Conservation (phyloP, 2,329 filamentous ascomycete species). For the Colletotrichum falcatum region DNA sequence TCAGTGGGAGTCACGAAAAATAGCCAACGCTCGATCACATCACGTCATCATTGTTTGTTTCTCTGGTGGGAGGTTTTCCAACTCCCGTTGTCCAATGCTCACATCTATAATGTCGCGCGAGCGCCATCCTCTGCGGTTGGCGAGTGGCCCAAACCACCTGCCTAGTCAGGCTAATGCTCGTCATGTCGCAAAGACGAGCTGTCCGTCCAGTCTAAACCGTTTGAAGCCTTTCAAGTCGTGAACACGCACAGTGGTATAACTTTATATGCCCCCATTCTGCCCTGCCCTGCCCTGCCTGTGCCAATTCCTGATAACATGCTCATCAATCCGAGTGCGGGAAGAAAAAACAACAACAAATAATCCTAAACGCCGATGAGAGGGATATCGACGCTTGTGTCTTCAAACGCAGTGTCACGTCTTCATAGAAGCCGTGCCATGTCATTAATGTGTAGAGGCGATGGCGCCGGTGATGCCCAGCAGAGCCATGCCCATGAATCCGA, state of each 20-base stretch:
- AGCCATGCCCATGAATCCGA: conserved; percentile 88
- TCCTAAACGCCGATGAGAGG: conserved; percentile 19
- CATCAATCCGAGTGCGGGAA: conserved; percentile 14
- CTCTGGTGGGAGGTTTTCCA: neutral
- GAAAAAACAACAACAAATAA: neutral
- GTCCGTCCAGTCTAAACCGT: neutral
- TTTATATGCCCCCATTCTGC: neutral
- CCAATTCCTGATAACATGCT: neutral
- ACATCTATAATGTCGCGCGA: conserved; percentile 14
- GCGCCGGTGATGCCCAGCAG: conserved; percentile 88
- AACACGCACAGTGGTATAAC: conserved; percentile 2
- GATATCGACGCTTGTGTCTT: neutral
- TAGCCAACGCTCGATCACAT: neutral
- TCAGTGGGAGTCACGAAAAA: neutral
- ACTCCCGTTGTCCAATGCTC: neutral
- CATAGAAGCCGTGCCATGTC: neutral
- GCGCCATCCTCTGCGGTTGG: neutral
- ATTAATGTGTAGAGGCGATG: conserved; percentile 39
- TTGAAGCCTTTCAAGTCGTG: conserved; percentile 3
- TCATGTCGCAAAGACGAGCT: neutral
- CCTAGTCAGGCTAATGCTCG: neutral
- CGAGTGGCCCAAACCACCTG: neutral
- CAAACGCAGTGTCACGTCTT: neutral
- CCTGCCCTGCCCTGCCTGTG: conserved; percentile 4
- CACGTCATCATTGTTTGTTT: neutral